Conservation (phyloP, 1,284 basidiomycete genomes). For the Vanrija sp. region DNA sequence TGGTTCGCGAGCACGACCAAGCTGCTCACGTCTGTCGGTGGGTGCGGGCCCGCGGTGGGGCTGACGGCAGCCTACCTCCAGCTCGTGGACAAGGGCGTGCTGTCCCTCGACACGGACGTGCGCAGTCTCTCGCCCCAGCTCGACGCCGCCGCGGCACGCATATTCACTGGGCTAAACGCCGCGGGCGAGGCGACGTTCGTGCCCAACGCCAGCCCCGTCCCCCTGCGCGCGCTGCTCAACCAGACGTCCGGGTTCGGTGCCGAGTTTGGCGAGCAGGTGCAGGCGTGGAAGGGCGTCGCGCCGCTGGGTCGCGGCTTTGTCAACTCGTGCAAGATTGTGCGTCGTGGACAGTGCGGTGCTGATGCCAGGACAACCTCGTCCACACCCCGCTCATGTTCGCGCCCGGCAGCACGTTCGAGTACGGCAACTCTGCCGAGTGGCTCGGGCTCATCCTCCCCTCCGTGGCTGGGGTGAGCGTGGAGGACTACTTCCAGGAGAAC, state of each 20-base stretch:
- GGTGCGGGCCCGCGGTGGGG: neutral
- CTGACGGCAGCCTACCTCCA: constrained; percentile 22
- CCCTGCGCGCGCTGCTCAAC: constrained; percentile 28
- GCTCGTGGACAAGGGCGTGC: constrained; percentile 27
- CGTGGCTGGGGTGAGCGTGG: constrained; percentile 15
- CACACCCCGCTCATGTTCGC: constrained; percentile 29
- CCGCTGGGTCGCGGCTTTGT: constrained; percentile 27
- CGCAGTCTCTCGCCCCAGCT: constrained; percentile 19
- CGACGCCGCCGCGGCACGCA: constrained; percentile 11
- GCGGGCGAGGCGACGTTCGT: constrained; percentile 16
- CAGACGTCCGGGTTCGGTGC: constrained; percentile 37
- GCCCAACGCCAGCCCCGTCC: constrained; percentile 15
- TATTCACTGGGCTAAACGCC: constrained; percentile 17
- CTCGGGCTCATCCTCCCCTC: constrained; percentile 31
- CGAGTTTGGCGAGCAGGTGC: constrained; percentile 28
- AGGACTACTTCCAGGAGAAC: constrained; percentile 28
- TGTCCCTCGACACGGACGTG: constrained; percentile 26
- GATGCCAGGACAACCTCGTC: constrained; percentile 31
- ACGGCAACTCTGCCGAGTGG: constrained; percentile 40
- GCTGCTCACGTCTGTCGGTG: constrained; percentile 31
- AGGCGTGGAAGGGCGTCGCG: constrained; percentile 23
- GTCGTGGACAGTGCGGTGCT: constrained; percentile 2
- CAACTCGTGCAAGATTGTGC: constrained; percentile 35
- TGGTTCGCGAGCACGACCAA: constrained; percentile 39
- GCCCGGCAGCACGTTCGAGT: constrained; percentile 27